Percentiles rank a stretch among this genome's conserved stretches.
Evolutionary conservation across 2,329 filamentous ascomycete species (phyloP).

Genomic region (Cryphonectria japonica): DNA sequence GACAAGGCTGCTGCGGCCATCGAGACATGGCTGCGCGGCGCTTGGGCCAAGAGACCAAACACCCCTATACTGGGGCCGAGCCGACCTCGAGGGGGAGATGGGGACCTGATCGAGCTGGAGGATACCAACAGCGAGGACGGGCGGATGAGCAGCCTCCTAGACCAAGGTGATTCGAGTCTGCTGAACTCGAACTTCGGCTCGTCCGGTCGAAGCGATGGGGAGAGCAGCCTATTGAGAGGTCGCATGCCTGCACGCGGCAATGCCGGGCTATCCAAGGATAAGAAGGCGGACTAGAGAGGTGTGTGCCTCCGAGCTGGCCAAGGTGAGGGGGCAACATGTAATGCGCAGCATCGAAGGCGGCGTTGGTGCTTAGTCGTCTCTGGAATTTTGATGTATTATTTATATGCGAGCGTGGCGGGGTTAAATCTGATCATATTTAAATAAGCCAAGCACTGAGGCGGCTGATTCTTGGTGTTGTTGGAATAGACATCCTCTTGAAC

Average conservation of each 20-base stretch:
- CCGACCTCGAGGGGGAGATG: conserved; percentile 44
- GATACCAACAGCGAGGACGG: conserved; percentile 64
- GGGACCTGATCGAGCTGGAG: conserved; percentile 73
- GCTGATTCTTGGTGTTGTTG: conserved; percentile 17
- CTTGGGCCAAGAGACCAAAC: conserved; percentile 66
- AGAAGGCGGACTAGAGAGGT: conserved; percentile 49
- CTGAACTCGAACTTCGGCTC: conserved; percentile 41
- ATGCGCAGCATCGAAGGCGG: conserved; percentile 21
- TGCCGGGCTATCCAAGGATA: conserved; percentile 41
- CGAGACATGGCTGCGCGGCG: conserved; percentile 87
- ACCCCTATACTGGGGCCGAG: conserved; percentile 51
- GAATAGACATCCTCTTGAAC: conserved; percentile 25
- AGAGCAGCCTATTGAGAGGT: conserved; percentile 42
- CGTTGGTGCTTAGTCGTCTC: conserved; percentile 27
- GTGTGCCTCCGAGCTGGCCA: neutral
- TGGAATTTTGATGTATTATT: conserved; percentile 24
- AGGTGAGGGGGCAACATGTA: neutral
- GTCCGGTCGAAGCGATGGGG: conserved; percentile 45
- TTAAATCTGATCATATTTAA: conserved; percentile 1
- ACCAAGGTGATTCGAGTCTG: conserved; percentile 34
- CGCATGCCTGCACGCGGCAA: conserved; percentile 38
- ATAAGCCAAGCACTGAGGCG: conserved; percentile 15
- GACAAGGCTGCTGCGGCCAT: conserved; percentile 87
- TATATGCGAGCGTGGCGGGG: conserved; percentile 22
- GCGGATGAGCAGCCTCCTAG: conserved; percentile 30